Base-by-base conservation (phyloP, 2,329 filamentous ascomycete genomes). In the Amesomyces nigricolor region DNA sequence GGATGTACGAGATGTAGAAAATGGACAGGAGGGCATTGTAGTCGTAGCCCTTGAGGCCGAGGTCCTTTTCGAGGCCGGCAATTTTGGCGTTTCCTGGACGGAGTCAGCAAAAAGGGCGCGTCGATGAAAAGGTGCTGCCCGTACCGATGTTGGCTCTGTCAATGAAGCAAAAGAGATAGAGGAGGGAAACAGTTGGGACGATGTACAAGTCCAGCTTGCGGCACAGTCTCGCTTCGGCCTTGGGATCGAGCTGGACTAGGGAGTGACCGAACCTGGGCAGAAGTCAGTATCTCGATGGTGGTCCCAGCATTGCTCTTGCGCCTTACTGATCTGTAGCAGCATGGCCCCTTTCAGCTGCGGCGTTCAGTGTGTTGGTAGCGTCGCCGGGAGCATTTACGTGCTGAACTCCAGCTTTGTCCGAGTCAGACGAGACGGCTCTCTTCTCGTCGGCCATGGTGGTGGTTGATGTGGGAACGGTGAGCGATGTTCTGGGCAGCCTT, bases 131-230 rank as follows among this genome's bases (percentile, higher is more conserved):
- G 16, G 0, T 13, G 32, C 8, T 35, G 32, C 30, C 3, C 70
- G 61, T 69, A 83, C 83, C 85, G 51, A 88, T 84, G 63, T 88
- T 88, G 11, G 84, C 79, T 32, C 85, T 76, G 65, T 87, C 85
- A 57, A 87, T 86, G 69, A 86, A 87, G 70, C 83, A 87, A 65
- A 87, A 86, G 0, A 87, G 72, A 62, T 87, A 88, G 16, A 88
- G 72, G 2, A 87, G 55, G 0, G 82, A 73, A 0, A 86, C 80
- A 0, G 82, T 85, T 0, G 85, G 85, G 0, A 87, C 73, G 50
- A 87, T 76, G 63, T 75, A 80, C 4, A 80, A 63, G 62, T 88
- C 85, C 46, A 87, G 82, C 67, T 87, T 87, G 55, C 66, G 68
- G 4, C 81, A 73, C 16, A 87, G 72, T 46, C 72, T 77, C 10